Conservation (phyloP, 2,329 filamentous ascomycete species). For the Penicillium sp. region DNA sequence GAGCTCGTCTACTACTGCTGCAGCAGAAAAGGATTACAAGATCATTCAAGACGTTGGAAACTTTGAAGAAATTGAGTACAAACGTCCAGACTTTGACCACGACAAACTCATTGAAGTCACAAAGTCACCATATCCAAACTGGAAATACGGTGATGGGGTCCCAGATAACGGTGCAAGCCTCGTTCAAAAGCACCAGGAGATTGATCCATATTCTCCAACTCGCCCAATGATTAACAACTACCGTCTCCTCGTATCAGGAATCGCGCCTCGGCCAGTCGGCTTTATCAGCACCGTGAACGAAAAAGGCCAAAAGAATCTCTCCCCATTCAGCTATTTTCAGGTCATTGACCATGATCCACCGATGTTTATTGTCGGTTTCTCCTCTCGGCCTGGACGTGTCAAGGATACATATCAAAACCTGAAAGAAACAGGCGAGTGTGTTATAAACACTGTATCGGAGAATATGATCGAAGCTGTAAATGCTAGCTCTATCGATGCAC, state of each 20-base stretch:
- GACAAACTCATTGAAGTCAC: conserved; percentile 29
- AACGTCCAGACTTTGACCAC: conserved; percentile 36
- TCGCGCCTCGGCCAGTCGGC: conserved; percentile 76
- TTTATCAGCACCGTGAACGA: conserved; percentile 57
- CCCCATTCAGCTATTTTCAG: conserved; percentile 82
- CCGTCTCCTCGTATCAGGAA: conserved; percentile 79
- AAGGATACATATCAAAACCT: conserved; percentile 80
- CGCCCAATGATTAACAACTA: conserved; percentile 74
- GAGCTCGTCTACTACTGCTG: conserved; percentile 6
- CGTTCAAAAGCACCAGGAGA: conserved; percentile 53
- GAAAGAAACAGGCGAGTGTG: conserved; percentile 68
- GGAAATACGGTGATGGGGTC: conserved; percentile 26
- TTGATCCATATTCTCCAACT: conserved; percentile 73
- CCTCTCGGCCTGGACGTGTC: conserved; percentile 54
- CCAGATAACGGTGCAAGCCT: conserved; percentile 13
- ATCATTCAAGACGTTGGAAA: conserved; percentile 19
- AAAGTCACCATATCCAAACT: conserved; percentile 38
- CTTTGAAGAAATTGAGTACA: conserved; percentile 34
- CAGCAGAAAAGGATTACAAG: conserved; percentile 16
- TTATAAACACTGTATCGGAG: conserved; percentile 83
- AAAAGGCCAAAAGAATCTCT: conserved; percentile 71
- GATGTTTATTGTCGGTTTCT: conserved; percentile 68
- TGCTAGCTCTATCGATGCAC: conserved; percentile 70
- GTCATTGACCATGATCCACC: conserved; percentile 81
- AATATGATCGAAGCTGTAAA: conserved; percentile 85